Base-by-base conservation (phyloP, 1,139 yeast species). In the Candida sanyaensis region DNA sequence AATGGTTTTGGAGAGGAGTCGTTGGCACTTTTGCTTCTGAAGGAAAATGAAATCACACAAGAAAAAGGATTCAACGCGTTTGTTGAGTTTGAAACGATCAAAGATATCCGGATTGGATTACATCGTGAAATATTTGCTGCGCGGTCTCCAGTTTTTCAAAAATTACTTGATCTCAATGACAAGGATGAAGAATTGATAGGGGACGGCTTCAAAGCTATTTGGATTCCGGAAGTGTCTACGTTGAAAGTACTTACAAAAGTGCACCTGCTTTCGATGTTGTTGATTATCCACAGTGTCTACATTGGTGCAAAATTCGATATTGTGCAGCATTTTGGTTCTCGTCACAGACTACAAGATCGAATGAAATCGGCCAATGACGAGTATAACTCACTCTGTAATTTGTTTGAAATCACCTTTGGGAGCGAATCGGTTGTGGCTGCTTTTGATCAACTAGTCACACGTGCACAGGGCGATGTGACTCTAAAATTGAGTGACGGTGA, bases 401-500 rank as follows among this genome's bases (percentile, higher is more conserved):
- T 46, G 28, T 53, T 53, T 37, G 42, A 41, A n/a, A 33, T 53
- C 11, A 31, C 30, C n/a, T 36, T 31, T 31, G 39, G 39, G 4
- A 30, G 23, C 11, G 23, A 27, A 10, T 24, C 43, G 6, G 39
- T 47, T 26, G 33, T 42, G 2, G 9, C 40, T 9, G 47, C 48
- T 3, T 55, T 65, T 46, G 47, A 54, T 41, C 42, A 54, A 3
- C 42, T 64, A 17, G 42, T 53, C 13, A 57, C 52, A 3, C 43
- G 52, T 12, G 54, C 48, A 24, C 31, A 45, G 1, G 66, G 66
- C 5, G 68, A 67, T 50, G 63, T 74, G 1, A 40, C 50, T 2
- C 53, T 73, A 2, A 52, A 46, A 3, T 60, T 85, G 30, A 53
- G 64, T 2, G 84, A 81, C 55, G 81, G 77, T 5, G 63, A 61